A percentile compares a stretch with the other conserved stretches of the same genome.
These are phyloP conservation scores for Nicotiana knightiana DNA, from an alignment of 257 asterid species.

Conservation along the genomic window DNA sequence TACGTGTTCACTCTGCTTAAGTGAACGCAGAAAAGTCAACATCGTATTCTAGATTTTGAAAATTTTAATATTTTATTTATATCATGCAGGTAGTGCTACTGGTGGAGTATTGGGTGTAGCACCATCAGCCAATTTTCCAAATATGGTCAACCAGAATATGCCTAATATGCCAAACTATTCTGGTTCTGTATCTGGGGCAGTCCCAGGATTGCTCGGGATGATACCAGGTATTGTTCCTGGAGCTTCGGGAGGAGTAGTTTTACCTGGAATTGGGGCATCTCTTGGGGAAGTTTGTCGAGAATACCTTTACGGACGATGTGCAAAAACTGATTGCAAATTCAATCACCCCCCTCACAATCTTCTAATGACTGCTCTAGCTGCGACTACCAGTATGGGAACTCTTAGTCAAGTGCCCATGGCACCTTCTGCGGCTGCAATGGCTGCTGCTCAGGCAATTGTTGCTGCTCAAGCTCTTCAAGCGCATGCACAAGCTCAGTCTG, in stretches of 20 bases:
- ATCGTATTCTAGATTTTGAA: neutral
- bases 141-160: conserved; percentile 90
- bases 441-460: conserved; percentile 99
- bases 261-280: conserved; percentile 89
- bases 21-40: neutral
- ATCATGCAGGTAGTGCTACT: conserved; percentile 54
- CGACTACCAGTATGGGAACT: conserved; percentile 70
- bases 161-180: conserved; percentile 98
- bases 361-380: conserved; percentile 79
- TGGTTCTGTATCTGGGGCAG: conserved; percentile 88
- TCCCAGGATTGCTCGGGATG: conserved; percentile 96
- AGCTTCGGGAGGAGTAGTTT: conserved; percentile 85
- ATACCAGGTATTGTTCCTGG: conserved; percentile 89
- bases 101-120: conserved; percentile 87
- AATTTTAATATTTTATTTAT: conserved; percentile 16
- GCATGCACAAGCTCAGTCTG: conserved; percentile 64
- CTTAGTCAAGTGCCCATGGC: conserved; percentile 96
- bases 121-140: conserved; percentile 67
- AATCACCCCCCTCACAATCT: conserved; percentile 88
- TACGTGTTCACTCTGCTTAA: neutral
- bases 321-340: conserved; percentile 68
- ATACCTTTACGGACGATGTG: conserved; percentile 80
- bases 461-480: conserved; percentile 99
- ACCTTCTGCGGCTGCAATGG: conserved; percentile 99
- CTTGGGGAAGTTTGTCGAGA: conserved; percentile 94